phyloP scores from a whole-genome alignment of 352 stramenopile species.

The Hyaloperonospora brassicae region DNA sequence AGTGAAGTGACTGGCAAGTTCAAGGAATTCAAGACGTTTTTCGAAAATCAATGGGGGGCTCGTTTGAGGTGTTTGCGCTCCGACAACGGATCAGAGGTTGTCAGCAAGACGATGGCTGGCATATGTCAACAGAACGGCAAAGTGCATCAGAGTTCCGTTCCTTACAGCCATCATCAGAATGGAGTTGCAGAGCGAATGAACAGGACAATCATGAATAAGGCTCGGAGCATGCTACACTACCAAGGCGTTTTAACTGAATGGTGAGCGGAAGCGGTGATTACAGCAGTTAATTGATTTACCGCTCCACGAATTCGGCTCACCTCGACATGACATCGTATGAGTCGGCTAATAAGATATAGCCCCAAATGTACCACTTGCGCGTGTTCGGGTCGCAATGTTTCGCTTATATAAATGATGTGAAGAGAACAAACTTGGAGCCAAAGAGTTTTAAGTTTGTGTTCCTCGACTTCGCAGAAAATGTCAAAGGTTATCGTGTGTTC shows the following conservation, averaged over 20 bases:
- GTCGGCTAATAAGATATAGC: slow-evolving; percentile 12
- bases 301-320: not conserved
- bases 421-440: slow-evolving; percentile 20
- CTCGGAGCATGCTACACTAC: not conserved
- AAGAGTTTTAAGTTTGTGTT: slow-evolving; percentile 23
- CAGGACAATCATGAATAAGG: not conserved
- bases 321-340: slow-evolving; percentile 13
- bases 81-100: too few relatives aligned
- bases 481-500: too few relatives aligned
- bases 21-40: too few relatives aligned
- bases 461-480: slow-evolving; percentile 15
- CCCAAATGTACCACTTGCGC: too few relatives aligned
- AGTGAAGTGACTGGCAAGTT: too few relatives aligned
- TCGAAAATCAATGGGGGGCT: too few relatives aligned
- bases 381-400: slow-evolving; percentile 23
- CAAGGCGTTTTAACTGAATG: not conserved
- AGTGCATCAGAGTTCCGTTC: slow-evolving; percentile 4
- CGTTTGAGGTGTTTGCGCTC: too few relatives aligned
- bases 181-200: not conserved
- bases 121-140: slow-evolving; percentile 1
- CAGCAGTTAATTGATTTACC: not conserved
- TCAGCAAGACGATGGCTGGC: too few relatives aligned
- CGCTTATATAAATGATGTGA: slow-evolving; percentile 17
- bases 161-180: slow-evolving; percentile 1
- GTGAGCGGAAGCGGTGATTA: not conserved